These are phyloP conservation scores for Neurospora tetrasperma DNA, from an alignment of 495 filamentous ascomycete genomes.

Conservation along the genomic window DNA sequence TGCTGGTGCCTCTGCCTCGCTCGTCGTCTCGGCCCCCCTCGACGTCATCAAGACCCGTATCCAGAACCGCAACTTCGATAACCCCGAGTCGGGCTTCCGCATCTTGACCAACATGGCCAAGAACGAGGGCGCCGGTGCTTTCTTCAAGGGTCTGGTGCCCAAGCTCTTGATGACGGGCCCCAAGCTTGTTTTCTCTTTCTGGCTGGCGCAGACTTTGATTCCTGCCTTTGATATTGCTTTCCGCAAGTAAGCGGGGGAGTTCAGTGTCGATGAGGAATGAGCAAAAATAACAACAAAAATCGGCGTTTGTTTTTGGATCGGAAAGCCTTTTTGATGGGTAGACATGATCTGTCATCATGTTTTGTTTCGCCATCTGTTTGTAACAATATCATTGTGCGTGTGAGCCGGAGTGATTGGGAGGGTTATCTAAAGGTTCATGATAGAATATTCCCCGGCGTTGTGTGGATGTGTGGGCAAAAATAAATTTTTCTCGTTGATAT, in stretches of 20 bases:
- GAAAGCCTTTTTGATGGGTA: neutral
- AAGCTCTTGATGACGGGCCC: slow-evolving; percentile 98
- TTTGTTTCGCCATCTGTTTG: neutral
- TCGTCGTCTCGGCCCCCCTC: slow-evolving; percentile 87
- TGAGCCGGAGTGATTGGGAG: neutral
- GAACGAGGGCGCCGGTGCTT: slow-evolving; percentile 72
- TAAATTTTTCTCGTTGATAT: neutral
- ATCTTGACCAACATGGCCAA: slow-evolving; percentile 82
- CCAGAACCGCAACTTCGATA: slow-evolving; percentile 98
- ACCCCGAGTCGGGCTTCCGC: slow-evolving; percentile 84
- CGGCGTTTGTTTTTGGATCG: neutral
- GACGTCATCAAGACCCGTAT: slow-evolving; percentile 99
- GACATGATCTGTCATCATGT: neutral
- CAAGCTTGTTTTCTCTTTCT: slow-evolving; percentile 99
- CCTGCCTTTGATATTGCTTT: slow-evolving; percentile 40
- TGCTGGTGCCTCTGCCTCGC: slow-evolving; percentile 80
- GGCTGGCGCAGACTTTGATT: slow-evolving; percentile 93
- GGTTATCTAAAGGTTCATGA: neutral
- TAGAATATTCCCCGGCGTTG: neutral
- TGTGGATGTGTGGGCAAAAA: neutral
- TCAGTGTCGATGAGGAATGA: too few species aligned
- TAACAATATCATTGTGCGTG: neutral
- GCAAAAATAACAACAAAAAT: neutral
- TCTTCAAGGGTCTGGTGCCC: slow-evolving; percentile 96
- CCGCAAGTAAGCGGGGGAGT: neutral